These are phyloP conservation scores for Pneumocystis canis DNA, from an alignment of 1,139 yeast genomes.

Conservation along the genomic window DNA sequence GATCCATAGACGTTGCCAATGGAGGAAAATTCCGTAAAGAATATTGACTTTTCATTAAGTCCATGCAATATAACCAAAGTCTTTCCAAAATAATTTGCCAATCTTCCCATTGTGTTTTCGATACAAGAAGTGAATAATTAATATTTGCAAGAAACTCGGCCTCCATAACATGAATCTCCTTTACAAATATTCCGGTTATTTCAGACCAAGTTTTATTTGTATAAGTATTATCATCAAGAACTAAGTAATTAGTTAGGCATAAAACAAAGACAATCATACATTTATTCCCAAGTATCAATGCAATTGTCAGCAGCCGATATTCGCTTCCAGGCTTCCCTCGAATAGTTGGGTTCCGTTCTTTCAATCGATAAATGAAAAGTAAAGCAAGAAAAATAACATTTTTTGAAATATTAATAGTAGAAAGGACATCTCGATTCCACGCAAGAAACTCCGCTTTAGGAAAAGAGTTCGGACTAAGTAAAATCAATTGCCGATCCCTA, in stretches of 20 bases:
- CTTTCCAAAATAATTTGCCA: constrained; percentile 20
- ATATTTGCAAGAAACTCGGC: constrained; percentile 27
- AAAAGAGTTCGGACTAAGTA: background rate
- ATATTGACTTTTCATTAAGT: background rate
- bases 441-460: background rate
- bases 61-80: constrained; percentile 2
- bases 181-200: constrained; percentile 59
- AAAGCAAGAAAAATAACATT: constrained; percentile 26
- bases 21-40: background rate
- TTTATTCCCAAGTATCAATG: constrained; percentile 73
- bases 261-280: constrained; percentile 19
- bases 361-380: constrained; percentile 24
- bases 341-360: constrained; percentile 19
- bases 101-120: constrained; percentile 20
- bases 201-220: constrained; percentile 88
- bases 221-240: constrained; percentile 85
- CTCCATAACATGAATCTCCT: constrained; percentile 50
- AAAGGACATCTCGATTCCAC: constrained; percentile 17
- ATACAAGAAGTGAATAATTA: constrained; percentile 22
- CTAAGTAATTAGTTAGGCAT: background rate
- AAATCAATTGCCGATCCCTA: background rate
- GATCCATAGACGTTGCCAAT: background rate
- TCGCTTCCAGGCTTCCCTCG: constrained; percentile 26
- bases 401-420: constrained; percentile 25
- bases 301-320: constrained; percentile 50